Conservation (phyloP, 805 yeast species). For the Zygosaccharomyces pseudorouxii region DNA sequence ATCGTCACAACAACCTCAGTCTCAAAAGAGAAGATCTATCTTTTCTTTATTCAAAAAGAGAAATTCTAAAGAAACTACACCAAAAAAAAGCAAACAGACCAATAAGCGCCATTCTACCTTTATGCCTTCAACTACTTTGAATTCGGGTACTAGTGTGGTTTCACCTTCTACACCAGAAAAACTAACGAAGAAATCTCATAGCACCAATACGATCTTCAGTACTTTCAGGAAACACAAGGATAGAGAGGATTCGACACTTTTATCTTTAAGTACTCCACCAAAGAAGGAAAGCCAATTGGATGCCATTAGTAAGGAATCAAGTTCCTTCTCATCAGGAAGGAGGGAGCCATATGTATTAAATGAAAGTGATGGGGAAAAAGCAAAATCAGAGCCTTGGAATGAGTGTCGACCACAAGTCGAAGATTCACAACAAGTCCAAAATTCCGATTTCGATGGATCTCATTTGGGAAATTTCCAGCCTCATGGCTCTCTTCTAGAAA, state of each 20-base stretch:
- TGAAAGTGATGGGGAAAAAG: neutral
- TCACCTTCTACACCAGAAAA: constrained; percentile 19
- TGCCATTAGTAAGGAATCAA: constrained; percentile 3
- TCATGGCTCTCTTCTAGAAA: neutral
- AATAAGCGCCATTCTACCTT: constrained; percentile 2
- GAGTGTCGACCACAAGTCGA: neutral
- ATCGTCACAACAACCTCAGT: neutral
- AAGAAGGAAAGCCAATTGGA: constrained; percentile 2
- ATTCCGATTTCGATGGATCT: neutral
- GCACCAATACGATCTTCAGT: constrained; percentile 30
- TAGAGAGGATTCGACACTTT: constrained; percentile 1
- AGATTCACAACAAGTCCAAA: neutral
- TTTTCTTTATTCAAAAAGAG: constrained; percentile 32
- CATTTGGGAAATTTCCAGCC: neutral
- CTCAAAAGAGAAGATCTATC: constrained; percentile 21
- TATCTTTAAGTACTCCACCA: constrained; percentile 1
- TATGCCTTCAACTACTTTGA: constrained; percentile 19
- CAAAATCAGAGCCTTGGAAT: neutral
- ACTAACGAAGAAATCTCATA: constrained; percentile 26
- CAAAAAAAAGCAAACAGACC: neutral
- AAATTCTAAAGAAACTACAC: constrained; percentile 9
- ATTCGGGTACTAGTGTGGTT: constrained; percentile 9
- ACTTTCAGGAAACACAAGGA: constrained; percentile 23
- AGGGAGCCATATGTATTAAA: neutral
- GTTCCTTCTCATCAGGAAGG: constrained; percentile 2